Conservation (phyloP, 2,329 filamentous ascomycete species). For the Alternaria novae-zelandiae region DNA sequence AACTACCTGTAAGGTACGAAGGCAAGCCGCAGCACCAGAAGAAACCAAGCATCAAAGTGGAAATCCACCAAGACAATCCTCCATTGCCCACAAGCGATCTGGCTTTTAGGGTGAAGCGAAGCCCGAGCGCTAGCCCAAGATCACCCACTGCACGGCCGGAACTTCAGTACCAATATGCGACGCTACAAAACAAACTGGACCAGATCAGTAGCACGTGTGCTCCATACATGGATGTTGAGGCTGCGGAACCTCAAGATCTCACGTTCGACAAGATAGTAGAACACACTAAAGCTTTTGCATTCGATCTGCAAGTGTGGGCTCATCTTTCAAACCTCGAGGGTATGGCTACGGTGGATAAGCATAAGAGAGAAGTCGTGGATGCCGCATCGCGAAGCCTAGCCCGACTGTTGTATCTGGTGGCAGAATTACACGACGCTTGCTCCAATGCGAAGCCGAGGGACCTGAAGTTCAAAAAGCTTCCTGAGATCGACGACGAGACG, state of each 20-base stretch:
- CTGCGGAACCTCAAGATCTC: slow-evolving; percentile 29
- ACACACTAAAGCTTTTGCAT: slow-evolving; percentile 25
- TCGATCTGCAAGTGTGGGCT: slow-evolving; percentile 34
- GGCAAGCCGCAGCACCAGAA: slow-evolving; percentile 10
- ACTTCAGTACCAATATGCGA: slow-evolving; percentile 25
- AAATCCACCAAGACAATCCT: slow-evolving; percentile 28
- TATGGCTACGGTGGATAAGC: slow-evolving; percentile 21
- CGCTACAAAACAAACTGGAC: slow-evolving; percentile 23
- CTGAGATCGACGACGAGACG: slow-evolving; percentile 14
- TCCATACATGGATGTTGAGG: slow-evolving; percentile 27
- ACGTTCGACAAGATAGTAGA: slow-evolving; percentile 35
- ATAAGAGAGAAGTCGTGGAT: slow-evolving; percentile 20
- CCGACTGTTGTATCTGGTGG: slow-evolving; percentile 17
- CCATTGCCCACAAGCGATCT: background rate
- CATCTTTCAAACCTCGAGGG: slow-evolving; percentile 25
- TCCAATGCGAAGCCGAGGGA: slow-evolving; percentile 27
- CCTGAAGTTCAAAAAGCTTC: slow-evolving; percentile 21
- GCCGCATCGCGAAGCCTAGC: slow-evolving; percentile 22
- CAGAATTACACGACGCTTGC: slow-evolving; percentile 21
- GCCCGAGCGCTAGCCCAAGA: slow-evolving; percentile 24
- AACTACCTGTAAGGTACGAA: background rate
- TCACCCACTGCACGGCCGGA: slow-evolving; percentile 23
- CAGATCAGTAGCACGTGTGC: slow-evolving; percentile 22
- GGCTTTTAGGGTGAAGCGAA: slow-evolving; percentile 9
- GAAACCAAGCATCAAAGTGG: slow-evolving; percentile 29